Base-by-base conservation (phyloP, 1,284 basidiomycete genomes). In the Bondarzewia mesenterica region DNA sequence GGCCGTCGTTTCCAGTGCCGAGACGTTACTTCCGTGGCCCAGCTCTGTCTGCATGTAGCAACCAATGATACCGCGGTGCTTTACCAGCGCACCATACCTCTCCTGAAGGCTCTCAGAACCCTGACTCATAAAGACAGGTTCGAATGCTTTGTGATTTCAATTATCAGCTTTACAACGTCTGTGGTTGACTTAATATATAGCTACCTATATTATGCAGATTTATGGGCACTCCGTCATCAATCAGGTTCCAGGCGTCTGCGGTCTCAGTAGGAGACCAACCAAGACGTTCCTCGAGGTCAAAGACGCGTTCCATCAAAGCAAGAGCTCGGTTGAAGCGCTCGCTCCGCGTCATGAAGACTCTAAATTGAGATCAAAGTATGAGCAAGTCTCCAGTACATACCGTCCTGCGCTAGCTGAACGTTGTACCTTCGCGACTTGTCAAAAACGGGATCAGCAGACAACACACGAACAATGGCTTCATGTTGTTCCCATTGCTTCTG, bases 41-140 rank as follows among this genome's bases (percentile, higher is more conserved):
- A 91, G 72, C 55, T 84, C 83, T 0, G 85, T 87, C 58, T 88
- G 83, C 29, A 85, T 69, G 61, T 86, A 86, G 51, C 78, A 81
- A 2, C 85, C 86, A 6, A 86, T 63, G 56, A 88, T 81, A 2
- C 77, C 84, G 12, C 73, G 75, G 21, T 71, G 67, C 1, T 67
- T 57, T 10, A 80, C 71, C 14, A 82, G 66, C 1, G 60, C 58
- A 7, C 69, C 71, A 50, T 78, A 84, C 53, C 75, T 70, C 7
- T 67, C 63, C 12, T 78, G 50, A 8, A 85, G 66, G 8, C 68
- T 64, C 2, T 70, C 63, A 1, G 75, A 77, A 6, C 70, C 81
- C 65, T 87, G 81, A 4, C 77, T 72, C 44, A 72, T 58, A 50
- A 86, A 73, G 18, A 89, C 78, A 2, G 85, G 84, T 50, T 80